Evolutionary conservation across 345 rosid genomes (phyloP), one percentile per base, ranked within the genome.

Genomic region (Noccaea caerulescens): DNA sequence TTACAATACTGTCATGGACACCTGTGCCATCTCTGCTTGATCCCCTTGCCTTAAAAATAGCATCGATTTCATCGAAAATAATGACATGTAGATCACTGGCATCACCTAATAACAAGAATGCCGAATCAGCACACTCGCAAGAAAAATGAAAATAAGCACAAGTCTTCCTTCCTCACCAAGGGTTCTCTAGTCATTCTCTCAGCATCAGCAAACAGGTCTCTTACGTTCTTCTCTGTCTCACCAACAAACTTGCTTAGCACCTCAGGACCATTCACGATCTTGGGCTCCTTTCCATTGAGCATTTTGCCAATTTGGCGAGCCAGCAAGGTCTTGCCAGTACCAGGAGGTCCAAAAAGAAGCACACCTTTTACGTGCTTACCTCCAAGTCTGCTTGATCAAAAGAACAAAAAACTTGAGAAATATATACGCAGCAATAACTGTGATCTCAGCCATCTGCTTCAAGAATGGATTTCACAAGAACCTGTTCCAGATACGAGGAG

Each of bases 11-110:
- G 67, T 93, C 98, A 80, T 90, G 93, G 68, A 93, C 97, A 76
- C 97, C 96, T 14, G 96, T 88, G 37, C 97, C 95, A 80, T 93
- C 93, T 77, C 89, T 80, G 36, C 90, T 90, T 16, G 97, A 90
- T 75, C 97, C 97, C 83, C 97, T 84, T 46, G 98, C 97, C 98
- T 93, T 93, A 72, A 97, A 93, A 46, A 93, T 88, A 70, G 98
- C 97, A 88, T 90, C 98, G 77, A 90, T 93, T 79, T 93, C 98
- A 79, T 93, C 93, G 80, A 93, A 90, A 30, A 93, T 90, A 58
- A 93, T 90, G 57, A 90, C 97, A 81, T 93, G 98, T 72, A 90
- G 69, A 32, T 90, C 97, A 77, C 98, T 90, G 42, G 85, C 86
- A 27, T 93, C 96, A 42, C 98, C 97, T 88, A 52, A 47, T 43